A percentile compares a stretch with the other conserved stretches of the same genome.
These are phyloP conservation scores for Clarireedia hainanense DNA, from an alignment of 2,329 filamentous ascomycete genomes.

Conservation along the genomic window DNA sequence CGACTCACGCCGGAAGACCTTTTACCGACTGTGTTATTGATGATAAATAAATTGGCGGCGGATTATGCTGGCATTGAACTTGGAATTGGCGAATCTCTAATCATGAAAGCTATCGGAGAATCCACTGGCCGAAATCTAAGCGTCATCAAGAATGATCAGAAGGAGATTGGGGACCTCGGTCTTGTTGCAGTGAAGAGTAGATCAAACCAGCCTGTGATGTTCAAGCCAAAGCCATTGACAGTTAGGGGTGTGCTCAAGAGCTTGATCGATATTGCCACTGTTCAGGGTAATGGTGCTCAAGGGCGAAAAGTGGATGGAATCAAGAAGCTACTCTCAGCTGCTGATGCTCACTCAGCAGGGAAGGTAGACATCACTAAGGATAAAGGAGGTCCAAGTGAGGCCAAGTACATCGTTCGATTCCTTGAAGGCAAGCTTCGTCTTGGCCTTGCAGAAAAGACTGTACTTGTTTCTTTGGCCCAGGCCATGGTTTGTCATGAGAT, in stretches of 20 bases:
- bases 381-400: slow-evolving; percentile 89
- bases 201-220: slow-evolving; percentile 94
- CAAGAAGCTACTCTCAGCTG: slow-evolving; percentile 90
- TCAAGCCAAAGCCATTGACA: slow-evolving; percentile 89
- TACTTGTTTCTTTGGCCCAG: slow-evolving; percentile 83
- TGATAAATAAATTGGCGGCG: slow-evolving; percentile 96
- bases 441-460: slow-evolving; percentile 84
- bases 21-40: slow-evolving; percentile 79
- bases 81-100: slow-evolving; percentile 95
- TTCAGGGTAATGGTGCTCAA: slow-evolving; percentile 80
- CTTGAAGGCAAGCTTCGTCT: slow-evolving; percentile 90
- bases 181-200: slow-evolving; percentile 93
- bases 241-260: slow-evolving; percentile 81
- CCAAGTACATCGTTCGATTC: slow-evolving; percentile 88
- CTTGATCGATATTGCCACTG: slow-evolving; percentile 79
- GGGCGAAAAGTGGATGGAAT: slow-evolving; percentile 87
- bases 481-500: slow-evolving; percentile 81
- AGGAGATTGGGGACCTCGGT: slow-evolving; percentile 91
- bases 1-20: slow-evolving; percentile 83
- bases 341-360: slow-evolving; percentile 64
- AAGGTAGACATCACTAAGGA: slow-evolving; percentile 88
- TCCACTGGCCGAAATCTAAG: slow-evolving; percentile 80
- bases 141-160: slow-evolving; percentile 91
- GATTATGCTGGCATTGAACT: slow-evolving; percentile 96
- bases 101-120: slow-evolving; percentile 98